Base-by-base conservation (phyloP, 495 filamentous ascomycete species). In the Aspergillus haitiensis region DNA sequence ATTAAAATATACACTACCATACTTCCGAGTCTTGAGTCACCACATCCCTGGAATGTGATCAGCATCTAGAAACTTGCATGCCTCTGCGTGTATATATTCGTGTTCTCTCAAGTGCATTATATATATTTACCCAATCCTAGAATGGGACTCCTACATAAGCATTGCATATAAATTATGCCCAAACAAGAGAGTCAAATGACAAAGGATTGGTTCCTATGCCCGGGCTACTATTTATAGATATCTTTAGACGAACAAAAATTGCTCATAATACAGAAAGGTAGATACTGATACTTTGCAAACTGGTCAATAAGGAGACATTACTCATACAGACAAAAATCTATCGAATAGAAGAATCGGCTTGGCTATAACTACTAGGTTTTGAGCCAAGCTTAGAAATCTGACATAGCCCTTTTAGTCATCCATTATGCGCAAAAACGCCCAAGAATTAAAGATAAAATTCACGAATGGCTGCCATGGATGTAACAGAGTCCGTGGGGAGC, bases 361-460 rank as follows among this genome's bases (percentile, higher is more conserved):
- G 21, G 21, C 3, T 27, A 27, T 27, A 27, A 27, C 21, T 27
- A 27, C 3, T 27, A 27, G 21, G 11, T 48, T 49, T 15, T 13
- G 35, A 42, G 35, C 39, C n/a, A 42, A 21, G 16, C 27, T 31
- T 15, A 40, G 42, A 12, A 15, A 12, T 40, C 52, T 18, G 52
- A 53, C 33, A 37, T 59, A 40, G 27, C 18, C 18, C 45, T 59
- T 53, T 56, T 47, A 61, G 52, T 39, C 36, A 34, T 56, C 40
- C 56, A 52, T 27, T 46, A 55, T 13, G 55, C 35, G 44, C 55
- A 55, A 15, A 47, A 59, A 63, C 45, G 56, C 55, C 51, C 15
- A 49, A 46, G 16, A 49, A 44, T 11, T 47, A 33, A 40, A 35
- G n/a, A 27, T 27, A 27, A 27, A 27, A 3, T 27, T 27, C 21